A percentile compares a stretch with the other conserved stretches of the same genome.
Evolutionary conservation across 78 protist genomes (phyloP).

Genomic region (Dictyostelium capitatum): DNA sequence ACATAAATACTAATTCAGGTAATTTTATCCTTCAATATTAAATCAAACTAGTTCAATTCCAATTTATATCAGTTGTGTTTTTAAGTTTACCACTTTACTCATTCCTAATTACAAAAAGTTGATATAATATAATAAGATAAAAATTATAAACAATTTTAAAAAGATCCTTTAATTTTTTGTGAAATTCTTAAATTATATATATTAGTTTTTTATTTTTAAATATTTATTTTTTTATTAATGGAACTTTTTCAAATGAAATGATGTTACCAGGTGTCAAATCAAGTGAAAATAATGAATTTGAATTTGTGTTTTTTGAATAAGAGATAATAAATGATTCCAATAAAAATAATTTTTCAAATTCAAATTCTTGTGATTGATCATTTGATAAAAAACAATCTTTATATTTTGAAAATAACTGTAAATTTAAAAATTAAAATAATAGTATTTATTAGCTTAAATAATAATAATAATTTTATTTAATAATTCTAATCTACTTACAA

Average conservation of each 20-base stretch:
- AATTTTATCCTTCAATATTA: too few species aligned
- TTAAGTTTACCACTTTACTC: too few species aligned
- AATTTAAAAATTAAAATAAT: not conserved
- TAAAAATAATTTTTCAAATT: constrained; percentile 1
- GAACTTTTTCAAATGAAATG: not conserved
- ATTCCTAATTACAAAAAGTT: too few species aligned
- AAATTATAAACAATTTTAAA: too few species aligned
- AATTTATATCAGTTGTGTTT: too few species aligned
- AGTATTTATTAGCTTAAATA: not conserved
- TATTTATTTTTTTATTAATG: not conserved
- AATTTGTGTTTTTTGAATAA: not conserved
- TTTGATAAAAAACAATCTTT: not conserved
- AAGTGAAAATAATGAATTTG: not conserved
- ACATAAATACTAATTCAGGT: too few species aligned
- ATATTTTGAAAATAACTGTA: constrained; percentile 4
- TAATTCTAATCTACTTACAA: not conserved
- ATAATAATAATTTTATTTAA: not conserved
- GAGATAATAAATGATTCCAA: not conserved
- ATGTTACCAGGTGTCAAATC: not conserved
- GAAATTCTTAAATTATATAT: too few species aligned
- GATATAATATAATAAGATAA: too few species aligned
- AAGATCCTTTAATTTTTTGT: too few species aligned
- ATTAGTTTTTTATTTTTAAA: not conserved
- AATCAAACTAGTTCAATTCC: too few species aligned
- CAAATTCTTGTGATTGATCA: not conserved